A percentile compares a stretch with the other conserved stretches of the same genome.
phyloP scores from a whole-genome alignment of 306 rosid species.

The Quercus berberidifolia region DNA sequence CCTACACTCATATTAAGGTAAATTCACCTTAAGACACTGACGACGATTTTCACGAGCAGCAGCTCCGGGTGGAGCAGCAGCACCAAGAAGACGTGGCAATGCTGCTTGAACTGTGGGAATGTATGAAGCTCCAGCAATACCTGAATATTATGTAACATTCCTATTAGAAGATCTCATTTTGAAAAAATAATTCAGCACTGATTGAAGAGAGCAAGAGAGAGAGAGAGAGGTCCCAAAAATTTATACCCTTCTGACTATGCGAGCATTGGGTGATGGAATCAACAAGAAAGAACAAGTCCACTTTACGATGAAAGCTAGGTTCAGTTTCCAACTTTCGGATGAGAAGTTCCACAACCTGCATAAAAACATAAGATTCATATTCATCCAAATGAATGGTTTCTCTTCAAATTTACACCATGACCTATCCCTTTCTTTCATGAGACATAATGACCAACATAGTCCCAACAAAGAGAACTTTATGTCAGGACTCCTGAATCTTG shows the following conservation, averaged over 20 bases:
- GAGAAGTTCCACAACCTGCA: constrained; percentile 98
- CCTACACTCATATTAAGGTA: not conserved
- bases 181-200: constrained; percentile 9
- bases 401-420: not conserved
- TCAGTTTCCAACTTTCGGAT: constrained; percentile 90
- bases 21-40: constrained; percentile 88
- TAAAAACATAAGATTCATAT: constrained; percentile 16
- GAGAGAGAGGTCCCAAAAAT: not conserved
- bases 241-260: constrained; percentile 79
- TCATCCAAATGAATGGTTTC: not conserved
- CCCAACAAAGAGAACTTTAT: not conserved
- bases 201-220: constrained; percentile 3
- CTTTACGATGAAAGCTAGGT: constrained; percentile 85
- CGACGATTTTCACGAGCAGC: constrained; percentile 97
- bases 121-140: constrained; percentile 97
- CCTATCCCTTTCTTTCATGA: not conserved
- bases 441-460: not conserved
- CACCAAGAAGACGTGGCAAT: constrained; percentile 93
- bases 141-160: constrained; percentile 39
- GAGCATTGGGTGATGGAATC: constrained; percentile 98
- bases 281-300: constrained; percentile 95
- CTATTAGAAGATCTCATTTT: constrained; percentile 2
- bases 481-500: not conserved
- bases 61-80: constrained; percentile 95
- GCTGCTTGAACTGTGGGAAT: constrained; percentile 95